Base-by-base conservation (phyloP, 371 early-diverging fungal species). In the Syncephalastrum monosporum region DNA sequence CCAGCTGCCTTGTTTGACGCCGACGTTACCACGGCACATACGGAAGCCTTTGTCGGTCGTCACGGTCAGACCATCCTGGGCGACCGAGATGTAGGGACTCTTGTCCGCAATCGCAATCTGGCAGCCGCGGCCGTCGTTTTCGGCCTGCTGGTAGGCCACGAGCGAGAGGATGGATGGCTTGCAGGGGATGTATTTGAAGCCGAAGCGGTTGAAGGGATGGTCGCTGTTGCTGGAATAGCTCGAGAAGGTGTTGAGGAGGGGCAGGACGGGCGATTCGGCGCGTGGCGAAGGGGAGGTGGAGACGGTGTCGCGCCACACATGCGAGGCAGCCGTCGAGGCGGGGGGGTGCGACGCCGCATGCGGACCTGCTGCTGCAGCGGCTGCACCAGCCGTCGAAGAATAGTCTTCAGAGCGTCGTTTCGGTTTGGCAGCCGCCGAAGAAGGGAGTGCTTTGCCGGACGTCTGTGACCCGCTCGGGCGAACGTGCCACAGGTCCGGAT, bases 361-460 rank as follows among this genome's bases (percentile, higher is more conserved):
- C 6, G 6, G 10, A 0, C 21, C 21, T 21, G 29, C 3, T 1
- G 29, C 7, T 1, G 38, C 12, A 5, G 10, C 8, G 2, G 38
- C 38, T 33, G 38, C 8, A 33, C 8, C 2, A 0, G 38, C 8
- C 8, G 38, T 12, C 5, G 38, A 33, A 53, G 10, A 56, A 49
- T 65, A 61, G 10, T 45, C 38, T 42, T 65, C 60, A 16, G 53
- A 21, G 23, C 59, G 53, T n/a, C 79, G 84, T 50, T 90, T 89
- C 56, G 93, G 94, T 5, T 64, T 84, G 48, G 86, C 91, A 23
- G 84, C 88, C 16, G 91, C 88, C 56, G 82, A 81, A 3, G 43
- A 60, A 43, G 50, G 15, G 41, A 51, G 19, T 33, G 45, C 23
- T 58, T 61, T 29, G 67, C 54, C 10, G 10, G 38, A 33, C 67